phyloP scores from a whole-genome alignment of 257 asterid species.

The Parsonsia alboflavescens region DNA sequence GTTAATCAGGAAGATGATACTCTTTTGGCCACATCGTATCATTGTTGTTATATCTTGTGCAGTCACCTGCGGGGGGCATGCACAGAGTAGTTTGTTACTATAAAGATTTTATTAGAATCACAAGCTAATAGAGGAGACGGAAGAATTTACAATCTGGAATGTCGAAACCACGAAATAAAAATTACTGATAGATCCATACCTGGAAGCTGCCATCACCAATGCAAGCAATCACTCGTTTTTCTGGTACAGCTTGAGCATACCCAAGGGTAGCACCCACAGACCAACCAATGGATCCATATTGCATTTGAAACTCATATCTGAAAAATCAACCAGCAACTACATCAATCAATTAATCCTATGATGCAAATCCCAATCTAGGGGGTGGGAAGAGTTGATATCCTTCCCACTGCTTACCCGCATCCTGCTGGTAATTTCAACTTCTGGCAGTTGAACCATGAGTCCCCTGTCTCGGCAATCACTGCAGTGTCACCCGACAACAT shows the following conservation, averaged over 20 bases:
- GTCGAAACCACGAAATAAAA: background rate
- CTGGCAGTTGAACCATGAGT: slow-evolving; percentile 86
- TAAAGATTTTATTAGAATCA: too few relatives aligned
- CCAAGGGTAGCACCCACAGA: slow-evolving; percentile 89
- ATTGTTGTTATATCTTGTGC: slow-evolving; percentile 75
- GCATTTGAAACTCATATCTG: slow-evolving; percentile 84
- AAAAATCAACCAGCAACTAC: slow-evolving; percentile 2
- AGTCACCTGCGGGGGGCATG: slow-evolving; percentile 45
- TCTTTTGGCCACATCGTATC: slow-evolving; percentile 56
- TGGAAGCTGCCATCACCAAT: slow-evolving; percentile 93
- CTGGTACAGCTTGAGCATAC: slow-evolving; percentile 66
- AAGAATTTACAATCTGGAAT: background rate
- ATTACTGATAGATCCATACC: slow-evolving; percentile 27
- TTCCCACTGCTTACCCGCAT: slow-evolving; percentile 51
- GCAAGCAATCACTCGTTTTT: slow-evolving; percentile 66
- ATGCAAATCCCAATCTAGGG: background rate
- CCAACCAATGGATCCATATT: slow-evolving; percentile 90
- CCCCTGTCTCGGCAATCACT: slow-evolving; percentile 81
- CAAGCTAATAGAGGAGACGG: too few relatives aligned
- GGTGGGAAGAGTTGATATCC: background rate
- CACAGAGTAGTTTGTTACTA: background rate
- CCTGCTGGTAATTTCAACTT: slow-evolving; percentile 62
- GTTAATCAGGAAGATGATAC: slow-evolving; percentile 72
- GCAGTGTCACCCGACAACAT: slow-evolving; percentile 58
- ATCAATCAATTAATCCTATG: background rate